phyloP scores from a whole-genome alignment of 73 alveolate genomes.

The Blepharisma japonicum region DNA sequence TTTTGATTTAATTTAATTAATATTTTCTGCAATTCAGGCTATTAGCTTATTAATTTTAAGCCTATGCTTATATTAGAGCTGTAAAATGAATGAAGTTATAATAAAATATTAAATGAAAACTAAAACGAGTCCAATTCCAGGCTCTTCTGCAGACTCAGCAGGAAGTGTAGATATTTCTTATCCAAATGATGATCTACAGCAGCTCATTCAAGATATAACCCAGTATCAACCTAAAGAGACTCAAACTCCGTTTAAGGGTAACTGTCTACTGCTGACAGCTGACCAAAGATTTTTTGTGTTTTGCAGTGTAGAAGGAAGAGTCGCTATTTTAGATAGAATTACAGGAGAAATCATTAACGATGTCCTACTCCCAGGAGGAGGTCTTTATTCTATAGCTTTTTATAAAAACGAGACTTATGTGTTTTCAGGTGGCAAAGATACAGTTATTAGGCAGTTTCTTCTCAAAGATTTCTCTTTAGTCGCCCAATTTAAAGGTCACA shows the following conservation, averaged over 20 bases:
- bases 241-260: slow-evolving; percentile 13
- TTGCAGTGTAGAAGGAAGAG: slow-evolving; percentile 19
- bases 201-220: no score
- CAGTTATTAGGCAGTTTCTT: background rate
- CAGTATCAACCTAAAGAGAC: background rate
- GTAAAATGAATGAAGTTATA: no score
- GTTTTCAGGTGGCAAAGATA: slow-evolving; percentile 19
- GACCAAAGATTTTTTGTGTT: background rate
- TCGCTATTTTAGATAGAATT: background rate
- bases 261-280: background rate
- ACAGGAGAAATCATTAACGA: background rate
- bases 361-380: background rate
- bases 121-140: no score
- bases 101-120: no score
- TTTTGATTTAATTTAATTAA: no score
- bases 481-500: background rate
- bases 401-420: background rate
- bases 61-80: no score
- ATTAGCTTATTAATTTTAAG: no score
- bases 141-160: no score
- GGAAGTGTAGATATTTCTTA: no score
- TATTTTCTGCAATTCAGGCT: no score
- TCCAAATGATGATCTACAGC: no score
- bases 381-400: slow-evolving; percentile 3
- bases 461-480: background rate